Conservation (phyloP, 257 asterid genomes). For the Avicennia marina region DNA sequence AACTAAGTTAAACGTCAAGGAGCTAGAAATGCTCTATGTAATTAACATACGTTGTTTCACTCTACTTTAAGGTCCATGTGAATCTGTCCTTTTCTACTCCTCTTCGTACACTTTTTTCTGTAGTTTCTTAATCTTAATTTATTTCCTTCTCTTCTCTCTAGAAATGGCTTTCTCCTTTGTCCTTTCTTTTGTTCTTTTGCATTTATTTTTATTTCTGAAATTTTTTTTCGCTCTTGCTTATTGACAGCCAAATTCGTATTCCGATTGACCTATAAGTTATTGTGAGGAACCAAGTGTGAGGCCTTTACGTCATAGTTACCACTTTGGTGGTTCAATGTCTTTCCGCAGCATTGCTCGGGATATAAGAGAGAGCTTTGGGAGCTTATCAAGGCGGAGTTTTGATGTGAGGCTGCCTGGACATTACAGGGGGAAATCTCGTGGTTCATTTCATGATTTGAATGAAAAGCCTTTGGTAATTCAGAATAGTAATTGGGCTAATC, state of each 20-base stretch:
- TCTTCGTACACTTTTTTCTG: constrained; percentile 8
- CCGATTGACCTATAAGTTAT: constrained; percentile 21
- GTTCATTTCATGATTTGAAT: constrained; percentile 32
- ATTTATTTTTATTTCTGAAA: constrained; percentile 21
- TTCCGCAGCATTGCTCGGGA: constrained; percentile 62
- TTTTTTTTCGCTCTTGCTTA: constrained; percentile 15
- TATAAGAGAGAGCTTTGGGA: constrained; percentile 49
- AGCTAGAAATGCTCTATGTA: constrained; percentile 29
- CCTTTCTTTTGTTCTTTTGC: constrained; percentile 27
- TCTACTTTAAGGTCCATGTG: constrained; percentile 52
- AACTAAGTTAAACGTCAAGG: constrained; percentile 9
- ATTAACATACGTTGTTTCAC: constrained; percentile 35
- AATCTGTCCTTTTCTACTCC: constrained; percentile 36
- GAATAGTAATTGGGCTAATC: constrained; percentile 50
- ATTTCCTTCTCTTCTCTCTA: constrained; percentile 25
- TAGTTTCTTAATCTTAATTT: constrained; percentile 3
- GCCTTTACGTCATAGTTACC: constrained; percentile 1
- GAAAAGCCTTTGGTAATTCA: constrained; percentile 39
- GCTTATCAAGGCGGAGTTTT: constrained; percentile 50
- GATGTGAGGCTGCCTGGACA: constrained; percentile 44
- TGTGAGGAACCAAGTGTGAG: neutral
- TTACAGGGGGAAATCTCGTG: constrained; percentile 44
- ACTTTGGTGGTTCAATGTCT: constrained; percentile 32
- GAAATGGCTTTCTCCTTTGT: constrained; percentile 27
- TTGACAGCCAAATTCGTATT: constrained; percentile 31